A percentile compares a stretch with the other conserved stretches of the same genome.
These are phyloP conservation scores for Teunomyces stri DNA, from an alignment of 805 yeast genomes.

Conservation along the genomic window DNA sequence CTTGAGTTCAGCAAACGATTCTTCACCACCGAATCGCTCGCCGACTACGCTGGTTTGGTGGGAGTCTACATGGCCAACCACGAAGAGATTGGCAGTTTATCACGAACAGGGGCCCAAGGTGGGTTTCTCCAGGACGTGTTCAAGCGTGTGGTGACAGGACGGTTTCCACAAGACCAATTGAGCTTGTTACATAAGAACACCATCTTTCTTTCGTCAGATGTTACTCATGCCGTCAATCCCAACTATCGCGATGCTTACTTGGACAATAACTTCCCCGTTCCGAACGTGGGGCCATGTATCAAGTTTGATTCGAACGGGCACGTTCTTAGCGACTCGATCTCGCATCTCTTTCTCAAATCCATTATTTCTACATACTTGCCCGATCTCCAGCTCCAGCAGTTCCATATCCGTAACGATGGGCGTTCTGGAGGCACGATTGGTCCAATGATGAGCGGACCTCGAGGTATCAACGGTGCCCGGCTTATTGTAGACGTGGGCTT, in stretches of 20 bases:
- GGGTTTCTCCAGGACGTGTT: slow-evolving; percentile 26
- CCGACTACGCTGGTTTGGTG: slow-evolving; percentile 25
- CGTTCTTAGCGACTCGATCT: slow-evolving; percentile 36
- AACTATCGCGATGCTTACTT: slow-evolving; percentile 34
- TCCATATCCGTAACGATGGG: slow-evolving; percentile 41
- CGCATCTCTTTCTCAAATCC: slow-evolving; percentile 21
- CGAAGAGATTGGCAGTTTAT: slow-evolving; percentile 42
- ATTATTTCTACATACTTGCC: slow-evolving; percentile 21
- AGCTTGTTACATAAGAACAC: slow-evolving; percentile 13
- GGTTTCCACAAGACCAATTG: slow-evolving; percentile 6
- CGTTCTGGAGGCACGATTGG: slow-evolving; percentile 45
- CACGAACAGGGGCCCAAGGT: slow-evolving; percentile 41
- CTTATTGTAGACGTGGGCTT: slow-evolving; percentile 40
- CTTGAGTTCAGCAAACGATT: slow-evolving; percentile 20
- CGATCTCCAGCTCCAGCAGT: slow-evolving; percentile 30
- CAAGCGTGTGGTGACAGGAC: slow-evolving; percentile 12
- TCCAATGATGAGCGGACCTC: slow-evolving; percentile 34
- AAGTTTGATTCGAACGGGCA: slow-evolving; percentile 39
- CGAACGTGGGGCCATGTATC: slow-evolving; percentile 37
- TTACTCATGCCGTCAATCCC: slow-evolving; percentile 43
- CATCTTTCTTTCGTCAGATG: slow-evolving; percentile 40
- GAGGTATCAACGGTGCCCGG: slow-evolving; percentile 27
- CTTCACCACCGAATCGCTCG: slow-evolving; percentile 11
- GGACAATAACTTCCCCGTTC: slow-evolving; percentile 33
- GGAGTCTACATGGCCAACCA: slow-evolving; percentile 36